Conservation (phyloP, 1,284 basidiomycete species). For the Laetiporus sulphureus region DNA sequence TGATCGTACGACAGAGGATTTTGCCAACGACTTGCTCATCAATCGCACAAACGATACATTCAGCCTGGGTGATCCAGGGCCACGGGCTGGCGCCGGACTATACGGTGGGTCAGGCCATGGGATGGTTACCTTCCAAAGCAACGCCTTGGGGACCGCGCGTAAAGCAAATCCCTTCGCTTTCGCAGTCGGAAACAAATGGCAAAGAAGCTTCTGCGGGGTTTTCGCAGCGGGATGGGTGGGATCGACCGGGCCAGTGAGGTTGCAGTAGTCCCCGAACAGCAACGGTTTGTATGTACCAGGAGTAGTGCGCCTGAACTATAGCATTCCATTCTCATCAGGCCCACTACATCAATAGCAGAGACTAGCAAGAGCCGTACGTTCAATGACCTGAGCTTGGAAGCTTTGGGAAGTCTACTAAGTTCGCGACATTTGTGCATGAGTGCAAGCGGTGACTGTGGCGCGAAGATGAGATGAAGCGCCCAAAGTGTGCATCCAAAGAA, state of each 20-base stretch:
- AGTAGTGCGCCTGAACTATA: conserved; percentile 24
- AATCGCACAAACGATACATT: conserved; percentile 23
- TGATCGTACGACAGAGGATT: conserved; percentile 13
- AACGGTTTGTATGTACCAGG: conserved; percentile 16
- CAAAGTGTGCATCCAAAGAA: too few relatives aligned
- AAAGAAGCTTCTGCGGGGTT: conserved; percentile 1
- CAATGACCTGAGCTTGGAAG: conserved; percentile 14
- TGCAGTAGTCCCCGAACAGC: conserved; percentile 1
- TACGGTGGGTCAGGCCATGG: conserved; percentile 20
- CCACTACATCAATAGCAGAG: too few relatives aligned
- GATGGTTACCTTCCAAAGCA: conserved; percentile 11
- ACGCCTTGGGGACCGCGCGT: conserved; percentile 21
- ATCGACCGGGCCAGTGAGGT: conserved; percentile 12
- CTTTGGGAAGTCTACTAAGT: conserved; percentile 16
- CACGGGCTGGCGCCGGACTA: conserved; percentile 2
- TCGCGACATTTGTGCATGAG: conserved; percentile 16
- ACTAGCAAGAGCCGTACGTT: conserved; percentile 14
- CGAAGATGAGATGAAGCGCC: too few relatives aligned
- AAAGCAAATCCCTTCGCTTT: conserved; percentile 12
- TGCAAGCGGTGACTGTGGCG: too few relatives aligned
- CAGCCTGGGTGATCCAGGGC: conserved; percentile 6
- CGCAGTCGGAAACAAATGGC: conserved; percentile 8
- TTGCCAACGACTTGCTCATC: conserved; percentile 14
- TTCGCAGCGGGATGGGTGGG: conserved; percentile 15
- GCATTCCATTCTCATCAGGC: not conserved